Evolutionary conservation across 2,329 filamentous ascomycete genomes (phyloP).

Genomic region (Sporothrix euskadiensis): DNA sequence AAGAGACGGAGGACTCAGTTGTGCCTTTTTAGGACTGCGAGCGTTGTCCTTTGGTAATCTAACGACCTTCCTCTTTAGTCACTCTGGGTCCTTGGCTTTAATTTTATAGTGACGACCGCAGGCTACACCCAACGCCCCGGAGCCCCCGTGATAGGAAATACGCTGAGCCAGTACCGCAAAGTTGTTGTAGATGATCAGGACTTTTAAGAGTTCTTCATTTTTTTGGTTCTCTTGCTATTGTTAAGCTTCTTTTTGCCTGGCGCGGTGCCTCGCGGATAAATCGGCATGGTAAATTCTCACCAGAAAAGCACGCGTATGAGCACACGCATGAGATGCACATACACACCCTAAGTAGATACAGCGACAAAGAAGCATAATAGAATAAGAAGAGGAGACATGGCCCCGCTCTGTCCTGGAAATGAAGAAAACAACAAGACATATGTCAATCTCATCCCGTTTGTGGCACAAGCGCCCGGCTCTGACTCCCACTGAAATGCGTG

Average conservation of each 20-base stretch:
- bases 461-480: no score
- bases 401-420: neutral
- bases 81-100: neutral
- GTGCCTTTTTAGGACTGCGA: neutral
- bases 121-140: neutral
- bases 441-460: no score
- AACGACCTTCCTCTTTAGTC: conserved; percentile 15
- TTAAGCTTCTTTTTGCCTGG: neutral
- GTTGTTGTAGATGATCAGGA: neutral
- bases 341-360: neutral
- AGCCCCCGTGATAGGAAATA: neutral
- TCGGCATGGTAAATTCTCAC: neutral
- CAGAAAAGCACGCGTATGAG: neutral
- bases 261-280: conserved; percentile 3
- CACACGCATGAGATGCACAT: neutral
- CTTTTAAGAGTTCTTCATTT: neutral
- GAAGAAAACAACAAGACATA: neutral
- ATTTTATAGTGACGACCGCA: neutral
- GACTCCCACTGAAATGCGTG: no score
- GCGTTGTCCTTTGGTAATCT: neutral
- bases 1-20: neutral
- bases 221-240: neutral
- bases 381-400: neutral
- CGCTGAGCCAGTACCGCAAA: neutral
- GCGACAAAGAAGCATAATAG: neutral